Evolutionary conservation across 345 rosid species (phyloP).

Genomic region (Sisymbrium irio): DNA sequence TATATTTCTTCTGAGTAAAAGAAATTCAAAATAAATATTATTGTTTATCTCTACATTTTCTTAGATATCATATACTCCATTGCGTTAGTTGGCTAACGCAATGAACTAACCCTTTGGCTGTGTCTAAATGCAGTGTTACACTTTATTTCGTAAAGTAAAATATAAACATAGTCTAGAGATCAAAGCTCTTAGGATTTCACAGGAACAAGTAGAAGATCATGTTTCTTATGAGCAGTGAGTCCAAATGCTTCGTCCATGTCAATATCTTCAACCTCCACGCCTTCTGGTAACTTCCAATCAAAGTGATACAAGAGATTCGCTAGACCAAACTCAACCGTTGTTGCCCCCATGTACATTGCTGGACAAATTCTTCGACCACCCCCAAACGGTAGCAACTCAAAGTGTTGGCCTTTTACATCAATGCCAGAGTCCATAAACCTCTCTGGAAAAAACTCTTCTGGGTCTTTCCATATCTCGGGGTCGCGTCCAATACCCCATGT

Average conservation of each 20-base stretch:
- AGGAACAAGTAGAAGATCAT: slow-evolving; percentile 31
- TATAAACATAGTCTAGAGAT: not conserved
- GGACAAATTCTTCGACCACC: slow-evolving; percentile 45
- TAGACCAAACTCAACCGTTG: slow-evolving; percentile 33
- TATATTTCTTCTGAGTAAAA: too few species aligned
- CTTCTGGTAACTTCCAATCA: slow-evolving; percentile 41
- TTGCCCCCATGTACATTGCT: slow-evolving; percentile 29
- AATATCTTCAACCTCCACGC: slow-evolving; percentile 3
- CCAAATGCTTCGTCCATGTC: slow-evolving; percentile 30
- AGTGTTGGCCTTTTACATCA: slow-evolving; percentile 37
- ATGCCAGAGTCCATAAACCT: slow-evolving; percentile 35
- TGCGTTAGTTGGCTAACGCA: too few species aligned
- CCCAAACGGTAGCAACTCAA: slow-evolving; percentile 34
- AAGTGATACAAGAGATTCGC: slow-evolving; percentile 33
- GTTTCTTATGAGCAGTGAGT: slow-evolving; percentile 26
- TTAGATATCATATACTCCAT: too few species aligned
- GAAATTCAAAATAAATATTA: too few species aligned
- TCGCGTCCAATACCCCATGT: slow-evolving; percentile 41
- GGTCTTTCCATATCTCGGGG: slow-evolving; percentile 33
- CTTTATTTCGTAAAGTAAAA: not conserved
- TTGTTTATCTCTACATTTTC: too few species aligned
- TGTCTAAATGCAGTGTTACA: not conserved
- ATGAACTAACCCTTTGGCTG: too few species aligned
- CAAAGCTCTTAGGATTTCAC: not conserved
- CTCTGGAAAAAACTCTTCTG: slow-evolving; percentile 39